Base-by-base conservation (phyloP, 108 stramenopile genomes). In the Fistulifera solaris region DNA sequence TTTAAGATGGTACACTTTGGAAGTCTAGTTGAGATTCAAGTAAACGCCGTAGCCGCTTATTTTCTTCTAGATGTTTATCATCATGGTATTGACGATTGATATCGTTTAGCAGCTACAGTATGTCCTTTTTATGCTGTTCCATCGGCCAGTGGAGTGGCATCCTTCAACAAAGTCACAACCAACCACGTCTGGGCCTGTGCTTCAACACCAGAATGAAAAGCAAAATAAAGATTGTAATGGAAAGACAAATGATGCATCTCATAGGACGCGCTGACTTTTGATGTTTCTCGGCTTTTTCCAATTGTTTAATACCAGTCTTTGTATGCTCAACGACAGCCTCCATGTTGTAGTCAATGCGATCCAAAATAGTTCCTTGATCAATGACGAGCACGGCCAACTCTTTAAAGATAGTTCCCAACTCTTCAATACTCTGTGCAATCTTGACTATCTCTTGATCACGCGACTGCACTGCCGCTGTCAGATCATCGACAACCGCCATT, bases 261-360 rank as follows among this genome's bases (percentile, higher is more conserved):
- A 89, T 68, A 10, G 95, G 94, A 47, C 96, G 67, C 1, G 98
- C 97, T 52, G 83, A 92, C 78, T 98, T 97, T 73, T 98, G 98
- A 41, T 78, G 71, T 58, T 89, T 87, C 54, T 99, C 99, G 6
- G 99, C 99, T 60, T 76, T 78, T 62, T 98, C 95, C 43, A 99
- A 70, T 67, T 99, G 95, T 28, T 76, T 65, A 42, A 99, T 94
- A 35, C 97, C 99, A 46, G 92, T 85, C 53, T 96, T 93, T 31
- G 96, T 97, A 63, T 94, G 91, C 73, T 99, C 97, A 6, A 99
- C 95, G 25, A 97, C 97, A 28, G 95, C 88, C 72, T 99, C 99
- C 98, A 99, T 97, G 62, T 99, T 99, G 77, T 95, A 99, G 67
- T 99, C 99, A 57, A 99, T 99, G 10, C 99, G 87, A 78, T 99